Percentiles rank a stretch among this genome's conserved stretches.
phyloP scores from a whole-genome alignment of 2,329 filamentous ascomycete genomes.

The Tolypocladium album region DNA sequence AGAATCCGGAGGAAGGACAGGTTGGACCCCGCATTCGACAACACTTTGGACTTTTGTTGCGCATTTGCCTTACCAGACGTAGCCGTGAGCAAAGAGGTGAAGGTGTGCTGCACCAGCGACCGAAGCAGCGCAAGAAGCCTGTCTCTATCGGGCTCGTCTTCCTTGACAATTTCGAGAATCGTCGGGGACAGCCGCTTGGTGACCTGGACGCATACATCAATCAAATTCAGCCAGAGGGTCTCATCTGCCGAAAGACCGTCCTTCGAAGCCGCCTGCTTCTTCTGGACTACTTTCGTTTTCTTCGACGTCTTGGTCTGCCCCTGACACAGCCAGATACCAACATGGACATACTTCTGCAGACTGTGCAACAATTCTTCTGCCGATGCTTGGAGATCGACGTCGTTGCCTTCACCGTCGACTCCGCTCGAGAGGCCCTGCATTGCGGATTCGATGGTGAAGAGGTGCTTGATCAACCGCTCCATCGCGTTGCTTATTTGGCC shows the following conservation, averaged over 20 bases:
- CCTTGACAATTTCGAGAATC: conserved; percentile 26
- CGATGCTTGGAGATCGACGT: conserved; percentile 44
- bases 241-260: conserved; percentile 43
- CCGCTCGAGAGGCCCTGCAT: conserved; percentile 63
- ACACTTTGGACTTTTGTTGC: conserved; percentile 20
- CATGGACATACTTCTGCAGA: conserved; percentile 79
- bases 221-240: conserved; percentile 48
- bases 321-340: conserved; percentile 94
- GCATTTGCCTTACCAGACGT: conserved; percentile 44
- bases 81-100: conserved; percentile 73
- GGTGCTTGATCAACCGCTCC: conserved; percentile 70
- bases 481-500: conserved; percentile 77
- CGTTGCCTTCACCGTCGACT: conserved; percentile 42
- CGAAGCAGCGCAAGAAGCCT: conserved; percentile 60
- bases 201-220: conserved; percentile 50
- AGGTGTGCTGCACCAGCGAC: conserved; percentile 76
- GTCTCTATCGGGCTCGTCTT: conserved; percentile 37
- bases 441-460: conserved; percentile 69
- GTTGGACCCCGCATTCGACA: conserved; percentile 37
- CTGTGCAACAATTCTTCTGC: conserved; percentile 65
- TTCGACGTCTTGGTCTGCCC: conserved; percentile 59
- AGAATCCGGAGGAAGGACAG: conserved; percentile 82
- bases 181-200: conserved; percentile 52
- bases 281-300: conserved; percentile 32
- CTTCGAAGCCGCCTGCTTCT: conserved; percentile 33